Evolutionary conservation across 129 eudicot genomes (phyloP).

Genomic region (Saussurea involucrata): DNA sequence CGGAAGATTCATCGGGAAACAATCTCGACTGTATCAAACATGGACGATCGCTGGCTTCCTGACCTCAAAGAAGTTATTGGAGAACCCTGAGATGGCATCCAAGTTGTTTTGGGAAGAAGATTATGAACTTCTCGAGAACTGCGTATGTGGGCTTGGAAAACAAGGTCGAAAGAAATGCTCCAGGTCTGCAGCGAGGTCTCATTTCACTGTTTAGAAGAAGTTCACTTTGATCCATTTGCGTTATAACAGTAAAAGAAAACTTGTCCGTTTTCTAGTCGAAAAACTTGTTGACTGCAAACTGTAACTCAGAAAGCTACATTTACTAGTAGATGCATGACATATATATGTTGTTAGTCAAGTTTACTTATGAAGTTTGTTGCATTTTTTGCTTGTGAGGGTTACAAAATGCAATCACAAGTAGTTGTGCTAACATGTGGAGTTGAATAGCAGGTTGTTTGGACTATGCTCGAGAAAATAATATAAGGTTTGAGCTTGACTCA

Average conservation of each 20-base stretch:
- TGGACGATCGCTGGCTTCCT: conserved; percentile 89
- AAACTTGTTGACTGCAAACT: neutral
- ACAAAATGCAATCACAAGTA: too few species aligned
- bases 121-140: conserved; percentile 71
- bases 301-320: neutral
- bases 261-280: neutral
- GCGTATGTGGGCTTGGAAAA: conserved; percentile 72
- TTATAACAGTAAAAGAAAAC: neutral
- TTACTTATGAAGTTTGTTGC: neutral
- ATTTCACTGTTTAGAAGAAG: neutral
- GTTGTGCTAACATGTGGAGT: too few species aligned
- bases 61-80: conserved; percentile 73
- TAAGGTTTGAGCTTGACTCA: too few species aligned
- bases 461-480: too few species aligned
- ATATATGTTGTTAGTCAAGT: neutral
- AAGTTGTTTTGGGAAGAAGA: conserved; percentile 79
- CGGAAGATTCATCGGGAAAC: conserved; percentile 84
- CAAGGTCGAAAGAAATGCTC: conserved; percentile 60
- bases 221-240: neutral
- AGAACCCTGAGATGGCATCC: conserved; percentile 71
- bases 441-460: too few species aligned
- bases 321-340: neutral
- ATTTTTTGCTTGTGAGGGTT: neutral
- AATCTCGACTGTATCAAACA: conserved; percentile 75
- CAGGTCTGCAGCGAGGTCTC: conserved; percentile 50